phyloP scores from a whole-genome alignment of 495 filamentous ascomycete genomes.

The Aspergillus incahuasiensis region DNA sequence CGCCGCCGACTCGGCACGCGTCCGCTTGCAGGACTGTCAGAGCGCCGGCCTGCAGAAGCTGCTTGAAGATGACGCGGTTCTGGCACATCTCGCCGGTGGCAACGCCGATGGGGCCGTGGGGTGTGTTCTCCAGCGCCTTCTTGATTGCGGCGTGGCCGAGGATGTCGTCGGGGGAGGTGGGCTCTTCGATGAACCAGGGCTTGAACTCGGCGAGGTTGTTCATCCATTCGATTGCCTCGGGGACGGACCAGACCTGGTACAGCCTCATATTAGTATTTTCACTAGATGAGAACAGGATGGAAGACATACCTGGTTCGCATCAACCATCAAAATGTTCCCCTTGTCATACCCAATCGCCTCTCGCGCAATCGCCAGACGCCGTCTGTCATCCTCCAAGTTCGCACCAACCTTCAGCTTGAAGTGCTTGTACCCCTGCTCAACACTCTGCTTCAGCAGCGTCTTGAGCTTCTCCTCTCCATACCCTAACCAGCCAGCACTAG shows the following conservation, averaged over 20 bases:
- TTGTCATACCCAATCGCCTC: slow-evolving; percentile 80
- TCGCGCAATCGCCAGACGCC: slow-evolving; percentile 67
- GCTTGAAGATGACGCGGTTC: slow-evolving; percentile 92
- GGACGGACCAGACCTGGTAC: slow-evolving; percentile 73
- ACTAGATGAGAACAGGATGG: background rate
- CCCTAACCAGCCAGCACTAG: slow-evolving; percentile 90
- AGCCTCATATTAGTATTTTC: background rate
- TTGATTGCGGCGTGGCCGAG: slow-evolving; percentile 82
- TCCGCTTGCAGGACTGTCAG: slow-evolving; percentile 90
- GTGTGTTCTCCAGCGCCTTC: slow-evolving; percentile 62
- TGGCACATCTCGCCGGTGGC: slow-evolving; percentile 97
- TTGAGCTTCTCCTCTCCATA: slow-evolving; percentile 84
- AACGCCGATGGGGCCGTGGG: slow-evolving; percentile 68
- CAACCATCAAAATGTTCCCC: slow-evolving; percentile 89
- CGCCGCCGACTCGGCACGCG: slow-evolving; percentile 84
- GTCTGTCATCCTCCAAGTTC: slow-evolving; percentile 63
- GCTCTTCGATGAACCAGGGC: slow-evolving; percentile 97
- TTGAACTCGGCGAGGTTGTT: slow-evolving; percentile 73
- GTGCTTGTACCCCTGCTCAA: slow-evolving; percentile 71
- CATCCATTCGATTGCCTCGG: slow-evolving; percentile 89
- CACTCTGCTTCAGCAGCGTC: slow-evolving; percentile 63
- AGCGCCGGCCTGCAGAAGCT: slow-evolving; percentile 71
- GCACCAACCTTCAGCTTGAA: slow-evolving; percentile 92
- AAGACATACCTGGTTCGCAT: slow-evolving; percentile 73
- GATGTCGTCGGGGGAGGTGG: slow-evolving; percentile 90